These are phyloP conservation scores for Boletus pseudopeckii DNA, from an alignment of 768 basidiomycete genomes.

Conservation along the genomic window DNA sequence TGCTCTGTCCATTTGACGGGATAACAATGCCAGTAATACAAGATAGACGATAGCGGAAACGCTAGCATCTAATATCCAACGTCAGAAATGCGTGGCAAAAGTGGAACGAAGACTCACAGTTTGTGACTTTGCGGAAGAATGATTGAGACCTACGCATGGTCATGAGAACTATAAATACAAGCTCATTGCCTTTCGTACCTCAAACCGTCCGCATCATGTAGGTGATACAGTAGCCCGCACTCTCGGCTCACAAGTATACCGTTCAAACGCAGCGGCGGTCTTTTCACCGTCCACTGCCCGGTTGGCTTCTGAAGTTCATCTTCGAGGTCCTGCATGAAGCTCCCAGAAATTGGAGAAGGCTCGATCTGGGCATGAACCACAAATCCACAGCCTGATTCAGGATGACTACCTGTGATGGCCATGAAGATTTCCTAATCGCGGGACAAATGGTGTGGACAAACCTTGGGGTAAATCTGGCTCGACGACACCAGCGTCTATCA, in stretches of 20 bases:
- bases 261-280: constrained; percentile 56
- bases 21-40: constrained; percentile 59
- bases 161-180: background rate
- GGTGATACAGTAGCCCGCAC: constrained; percentile 72
- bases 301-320: constrained; percentile 72
- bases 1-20: constrained; percentile 71
- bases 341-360: constrained; percentile 48
- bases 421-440: background rate
- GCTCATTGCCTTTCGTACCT: constrained; percentile 42
- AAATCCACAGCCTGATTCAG: constrained; percentile 59
- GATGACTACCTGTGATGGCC: constrained; percentile 38
- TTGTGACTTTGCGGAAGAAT: constrained; percentile 75
- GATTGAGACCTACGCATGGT: constrained; percentile 43
- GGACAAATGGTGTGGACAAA: constrained; percentile 9
- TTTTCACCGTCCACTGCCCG: constrained; percentile 55
- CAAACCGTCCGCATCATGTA: constrained; percentile 65
- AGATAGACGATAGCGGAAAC: constrained; percentile 65
- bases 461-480: constrained; percentile 48
- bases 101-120: constrained; percentile 39
- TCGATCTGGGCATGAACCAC: constrained; percentile 61
- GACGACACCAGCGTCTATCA: constrained; percentile 62
- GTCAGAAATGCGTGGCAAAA: constrained; percentile 5
- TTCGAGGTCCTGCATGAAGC: constrained; percentile 66
- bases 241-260: constrained; percentile 73
- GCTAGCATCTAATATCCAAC: constrained; percentile 59